Conservation (phyloP, 2,329 filamentous ascomycete genomes). For the Epichloe elymi region DNA sequence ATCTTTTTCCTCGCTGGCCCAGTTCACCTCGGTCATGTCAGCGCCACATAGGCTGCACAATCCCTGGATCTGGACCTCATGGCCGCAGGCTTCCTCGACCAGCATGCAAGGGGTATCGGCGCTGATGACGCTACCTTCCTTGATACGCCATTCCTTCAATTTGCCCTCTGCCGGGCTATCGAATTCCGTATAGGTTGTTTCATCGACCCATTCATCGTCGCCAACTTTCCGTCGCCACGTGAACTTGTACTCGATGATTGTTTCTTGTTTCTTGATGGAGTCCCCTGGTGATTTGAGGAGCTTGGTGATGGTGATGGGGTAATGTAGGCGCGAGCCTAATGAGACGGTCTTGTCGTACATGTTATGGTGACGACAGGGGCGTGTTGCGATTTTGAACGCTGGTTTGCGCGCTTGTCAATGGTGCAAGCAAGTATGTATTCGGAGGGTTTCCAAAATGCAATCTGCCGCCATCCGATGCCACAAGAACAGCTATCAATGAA, state of each 20-base stretch:
- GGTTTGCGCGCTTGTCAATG: background rate
- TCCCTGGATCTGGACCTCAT: constrained; percentile 82
- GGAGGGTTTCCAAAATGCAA: background rate
- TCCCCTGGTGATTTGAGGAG: constrained; percentile 68
- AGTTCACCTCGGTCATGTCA: constrained; percentile 87
- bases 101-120: constrained; percentile 50
- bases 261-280: constrained; percentile 58
- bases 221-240: constrained; percentile 65
- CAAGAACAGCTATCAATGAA: background rate
- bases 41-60: constrained; percentile 87
- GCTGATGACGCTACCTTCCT: constrained; percentile 49
- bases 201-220: constrained; percentile 46
- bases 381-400: background rate
- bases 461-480: background rate
- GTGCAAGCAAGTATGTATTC: background rate
- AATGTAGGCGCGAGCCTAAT: constrained; percentile 57
- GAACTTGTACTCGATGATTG: constrained; percentile 79
- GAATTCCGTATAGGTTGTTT: constrained; percentile 63
- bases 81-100: constrained; percentile 81
- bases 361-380: constrained; percentile 4
- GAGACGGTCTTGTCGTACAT: constrained; percentile 32
- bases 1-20: constrained; percentile 67
- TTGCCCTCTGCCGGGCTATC: constrained; percentile 74
- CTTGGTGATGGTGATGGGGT: constrained; percentile 85
- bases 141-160: constrained; percentile 63